These are phyloP conservation scores for Suillus tomentosus DNA, from an alignment of 768 basidiomycete species.

Conservation along the genomic window DNA sequence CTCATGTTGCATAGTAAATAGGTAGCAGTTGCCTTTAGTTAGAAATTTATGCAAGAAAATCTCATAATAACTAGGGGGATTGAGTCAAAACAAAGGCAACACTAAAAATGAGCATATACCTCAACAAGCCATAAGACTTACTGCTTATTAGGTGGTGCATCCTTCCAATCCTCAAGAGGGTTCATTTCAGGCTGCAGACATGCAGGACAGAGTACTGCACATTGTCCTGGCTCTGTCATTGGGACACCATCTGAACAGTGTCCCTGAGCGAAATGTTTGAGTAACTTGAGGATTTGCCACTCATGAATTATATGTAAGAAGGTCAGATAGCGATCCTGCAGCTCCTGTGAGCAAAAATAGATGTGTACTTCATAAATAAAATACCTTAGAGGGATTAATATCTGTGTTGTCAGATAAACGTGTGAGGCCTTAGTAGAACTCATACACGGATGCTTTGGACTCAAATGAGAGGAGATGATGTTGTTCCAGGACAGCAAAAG, in stretches of 20 bases:
- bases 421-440: conserved; percentile 28
- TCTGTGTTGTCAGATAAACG: conserved; percentile 31
- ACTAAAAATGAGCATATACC: too few relatives aligned
- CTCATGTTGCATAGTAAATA: too few relatives aligned
- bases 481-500: conserved; percentile 21
- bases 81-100: too few relatives aligned
- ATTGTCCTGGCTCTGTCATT: background rate
- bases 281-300: background rate
- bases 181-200: conserved; percentile 13
- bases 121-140: too few relatives aligned
- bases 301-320: background rate
- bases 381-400: conserved; percentile 6
- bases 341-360: background rate
- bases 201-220: conserved; percentile 8
- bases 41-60: too few relatives aligned
- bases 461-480: conserved; percentile 19
- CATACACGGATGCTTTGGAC: conserved; percentile 14
- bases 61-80: too few relatives aligned
- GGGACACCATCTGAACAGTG: background rate
- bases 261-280: background rate
- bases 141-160: too few relatives aligned
- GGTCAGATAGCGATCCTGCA: background rate
- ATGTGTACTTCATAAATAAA: background rate
- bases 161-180: conserved; percentile 5
- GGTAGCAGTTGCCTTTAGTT: too few relatives aligned